Base-by-base conservation (phyloP, 2,329 filamentous ascomycete genomes). In the Aspergillus sp. region DNA sequence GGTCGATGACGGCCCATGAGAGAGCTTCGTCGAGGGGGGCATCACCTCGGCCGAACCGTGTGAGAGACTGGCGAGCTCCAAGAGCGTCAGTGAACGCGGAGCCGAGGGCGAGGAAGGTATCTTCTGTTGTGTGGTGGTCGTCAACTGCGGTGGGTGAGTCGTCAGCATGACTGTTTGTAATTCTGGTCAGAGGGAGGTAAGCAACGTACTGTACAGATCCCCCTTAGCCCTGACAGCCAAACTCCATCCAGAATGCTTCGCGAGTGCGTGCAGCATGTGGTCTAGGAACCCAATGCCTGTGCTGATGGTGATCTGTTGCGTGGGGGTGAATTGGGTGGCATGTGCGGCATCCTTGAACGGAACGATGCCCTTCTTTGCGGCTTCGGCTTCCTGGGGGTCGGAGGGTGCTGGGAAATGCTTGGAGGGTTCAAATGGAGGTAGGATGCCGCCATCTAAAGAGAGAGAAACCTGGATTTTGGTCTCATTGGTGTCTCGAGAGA, bases 51-150 rank as follows among this genome's bases (percentile, higher is more conserved):
- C 93, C 95, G 78, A 97, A 99, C 48, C 95, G 88, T 57, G 91
- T 89, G 49, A 98, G 86, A 17, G 93, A 95, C 27, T 88, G 83
- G 8, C 89, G 89, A 9, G 85, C 85, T 62, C 89, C 88, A 42
- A 99, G 85, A 15, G 93, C 91, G 49, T 82, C 76, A 69, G 89
- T 89, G 79, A 98, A 97, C 57, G 92, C 91, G 66, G 83, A 82
- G 49, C 95, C 95, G 20, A 99, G 86, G 13, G 93, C 91, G 64
- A 99, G 89, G 78, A 91, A 97, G 59, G 91, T 89, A 74, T 99
- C 95, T 81, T 99, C 95, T 63, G 93, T 89, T 8, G 93, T 97
- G 84, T 99, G 95, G 80, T 99, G 95, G 82, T 98, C 95, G 79
- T 99, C 95, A 75, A 99, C 92, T 93, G 30, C 37, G 7, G 42